Percentiles rank a stretch among this genome's conserved stretches.
Conservation (phyloP, 805 yeast species). For the Starmerella lactis-condensi region DNA sequence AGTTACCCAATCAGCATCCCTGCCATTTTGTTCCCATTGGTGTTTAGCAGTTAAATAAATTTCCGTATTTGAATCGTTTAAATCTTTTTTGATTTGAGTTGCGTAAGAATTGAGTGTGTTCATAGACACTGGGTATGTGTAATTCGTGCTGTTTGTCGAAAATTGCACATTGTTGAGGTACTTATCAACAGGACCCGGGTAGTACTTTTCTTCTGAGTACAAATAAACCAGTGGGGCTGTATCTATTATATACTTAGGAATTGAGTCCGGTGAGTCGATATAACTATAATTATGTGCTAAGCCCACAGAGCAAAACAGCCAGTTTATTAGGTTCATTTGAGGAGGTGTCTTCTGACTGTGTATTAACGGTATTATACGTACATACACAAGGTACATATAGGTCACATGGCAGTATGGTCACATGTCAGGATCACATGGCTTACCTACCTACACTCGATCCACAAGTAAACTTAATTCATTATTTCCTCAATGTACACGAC, state of each 20-base stretch:
- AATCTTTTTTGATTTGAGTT: slow-evolving; percentile 19
- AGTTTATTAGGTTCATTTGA: too few species aligned
- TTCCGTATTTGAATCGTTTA: slow-evolving; percentile 18
- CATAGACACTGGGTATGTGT: slow-evolving; percentile 18
- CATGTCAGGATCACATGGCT: too few species aligned
- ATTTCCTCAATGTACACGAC: too few species aligned
- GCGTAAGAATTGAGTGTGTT: slow-evolving; percentile 7
- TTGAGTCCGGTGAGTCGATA: not conserved
- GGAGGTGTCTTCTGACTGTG: not conserved
- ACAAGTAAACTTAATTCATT: too few species aligned
- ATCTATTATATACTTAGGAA: slow-evolving; percentile 20
- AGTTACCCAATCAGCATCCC: slow-evolving; percentile 56
- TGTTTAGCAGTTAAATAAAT: slow-evolving; percentile 46
- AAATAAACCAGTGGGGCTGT: slow-evolving; percentile 57
- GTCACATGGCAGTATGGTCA: slow-evolving; percentile 3
- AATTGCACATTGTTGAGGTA: slow-evolving; percentile 51
- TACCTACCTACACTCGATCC: too few species aligned
- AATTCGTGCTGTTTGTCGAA: slow-evolving; percentile 28
- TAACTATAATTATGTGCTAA: too few species aligned
- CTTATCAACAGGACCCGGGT: slow-evolving; percentile 63
- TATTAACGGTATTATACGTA: not conserved
- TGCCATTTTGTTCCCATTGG: slow-evolving; percentile 47
- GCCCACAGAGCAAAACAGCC: too few species aligned
- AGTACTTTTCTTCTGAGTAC: slow-evolving; percentile 72
- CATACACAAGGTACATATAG: not conserved